A percentile compares a stretch with the other conserved stretches of the same genome.
Evolutionary conservation across 208 protist species (phyloP).

Genomic region (Leishmania arabica): DNA sequence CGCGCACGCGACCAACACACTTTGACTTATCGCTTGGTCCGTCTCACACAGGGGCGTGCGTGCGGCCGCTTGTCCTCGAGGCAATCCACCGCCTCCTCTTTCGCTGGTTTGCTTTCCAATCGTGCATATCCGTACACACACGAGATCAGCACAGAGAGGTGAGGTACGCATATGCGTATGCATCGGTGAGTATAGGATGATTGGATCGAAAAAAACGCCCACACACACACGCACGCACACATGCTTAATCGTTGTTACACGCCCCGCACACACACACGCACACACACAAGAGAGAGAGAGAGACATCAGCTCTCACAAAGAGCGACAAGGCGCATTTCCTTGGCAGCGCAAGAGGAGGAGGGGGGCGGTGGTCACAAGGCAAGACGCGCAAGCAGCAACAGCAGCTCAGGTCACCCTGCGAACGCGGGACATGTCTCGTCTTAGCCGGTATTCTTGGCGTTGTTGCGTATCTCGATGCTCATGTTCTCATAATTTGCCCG

Average conservation of each 20-base stretch:
- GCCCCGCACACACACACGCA: not conserved
- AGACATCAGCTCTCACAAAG: not conserved
- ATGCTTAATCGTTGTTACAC: not conserved
- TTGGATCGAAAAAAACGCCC: not conserved
- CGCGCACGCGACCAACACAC: not conserved
- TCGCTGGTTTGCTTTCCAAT: not conserved
- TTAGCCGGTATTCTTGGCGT: slow-evolving; percentile 33
- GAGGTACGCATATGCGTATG: not conserved
- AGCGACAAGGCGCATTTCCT: not conserved
- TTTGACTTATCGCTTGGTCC: not conserved
- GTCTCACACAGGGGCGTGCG: not conserved
- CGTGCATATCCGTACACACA: not conserved
- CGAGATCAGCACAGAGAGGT: not conserved
- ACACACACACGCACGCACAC: not conserved
- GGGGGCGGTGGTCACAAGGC: not conserved
- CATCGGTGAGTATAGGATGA: not conserved
- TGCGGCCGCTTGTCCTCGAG: not conserved
- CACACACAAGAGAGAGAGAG: not conserved
- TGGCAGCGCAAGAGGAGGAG: not conserved
- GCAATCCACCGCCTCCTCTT: not conserved
- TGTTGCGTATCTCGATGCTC: slow-evolving; percentile 39
- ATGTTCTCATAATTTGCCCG: slow-evolving; percentile 75
- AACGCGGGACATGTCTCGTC: not conserved
- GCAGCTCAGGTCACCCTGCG: not conserved
- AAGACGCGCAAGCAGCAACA: not conserved